Conservation (phyloP, 805 yeast genomes). For the Isabelozyma gotoi region DNA sequence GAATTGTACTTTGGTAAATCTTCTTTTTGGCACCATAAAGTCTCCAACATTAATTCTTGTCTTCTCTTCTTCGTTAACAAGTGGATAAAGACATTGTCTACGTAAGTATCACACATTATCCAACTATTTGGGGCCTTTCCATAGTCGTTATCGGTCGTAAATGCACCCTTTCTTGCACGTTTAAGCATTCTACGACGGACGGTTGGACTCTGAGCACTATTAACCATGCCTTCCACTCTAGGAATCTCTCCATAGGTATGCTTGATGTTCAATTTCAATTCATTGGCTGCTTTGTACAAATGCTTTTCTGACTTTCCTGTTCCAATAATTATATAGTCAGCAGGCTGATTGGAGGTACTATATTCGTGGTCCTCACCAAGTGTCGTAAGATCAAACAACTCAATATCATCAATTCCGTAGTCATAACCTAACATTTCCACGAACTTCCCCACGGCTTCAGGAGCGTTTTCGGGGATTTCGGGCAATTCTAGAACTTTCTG, state of each 20-base stretch:
- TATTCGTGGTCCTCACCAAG: conserved; percentile 30
- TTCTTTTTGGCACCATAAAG: conserved; percentile 54
- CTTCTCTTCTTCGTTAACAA: conserved; percentile 72
- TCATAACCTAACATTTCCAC: conserved; percentile 51
- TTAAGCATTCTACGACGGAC: conserved; percentile 43
- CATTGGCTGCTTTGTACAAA: conserved; percentile 65
- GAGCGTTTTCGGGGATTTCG: conserved; percentile 57
- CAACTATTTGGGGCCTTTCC: conserved; percentile 68
- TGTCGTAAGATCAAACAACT: conserved; percentile 62
- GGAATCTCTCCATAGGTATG: conserved; percentile 42
- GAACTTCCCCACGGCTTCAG: conserved; percentile 47
- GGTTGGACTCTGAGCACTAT: conserved; percentile 47
- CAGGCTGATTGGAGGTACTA: conserved; percentile 24
- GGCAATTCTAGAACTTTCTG: conserved; percentile 43
- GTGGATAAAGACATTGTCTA: conserved; percentile 68
- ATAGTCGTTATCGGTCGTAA: conserved; percentile 54
- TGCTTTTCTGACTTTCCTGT: conserved; percentile 81
- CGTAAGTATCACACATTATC: conserved; percentile 73
- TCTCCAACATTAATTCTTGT: conserved; percentile 65
- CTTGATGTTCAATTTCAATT: conserved; percentile 59
- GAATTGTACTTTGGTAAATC: conserved; percentile 29
- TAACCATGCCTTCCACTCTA: conserved; percentile 68
- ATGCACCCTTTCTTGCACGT: conserved; percentile 53
- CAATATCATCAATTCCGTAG: conserved; percentile 64
- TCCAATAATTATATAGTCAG: conserved; percentile 50